Percentiles rank a stretch among this genome's conserved stretches.
These are phyloP conservation scores for Solanum pinnatisectum DNA, from an alignment of 257 asterid species.

Conservation along the genomic window DNA sequence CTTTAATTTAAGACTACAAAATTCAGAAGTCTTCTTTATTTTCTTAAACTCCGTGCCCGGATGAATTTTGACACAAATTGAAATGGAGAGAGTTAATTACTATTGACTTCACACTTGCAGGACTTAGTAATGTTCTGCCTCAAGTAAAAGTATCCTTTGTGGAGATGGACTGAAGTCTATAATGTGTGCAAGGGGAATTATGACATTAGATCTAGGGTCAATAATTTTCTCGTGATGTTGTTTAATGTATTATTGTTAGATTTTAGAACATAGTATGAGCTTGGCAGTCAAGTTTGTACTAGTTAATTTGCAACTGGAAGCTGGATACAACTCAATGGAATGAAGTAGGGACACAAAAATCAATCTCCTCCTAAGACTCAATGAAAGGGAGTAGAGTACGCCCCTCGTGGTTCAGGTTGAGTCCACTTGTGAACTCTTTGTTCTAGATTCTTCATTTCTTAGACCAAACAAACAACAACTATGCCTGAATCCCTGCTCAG, in stretches of 20 bases:
- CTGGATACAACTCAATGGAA: not conserved
- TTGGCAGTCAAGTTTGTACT: not conserved
- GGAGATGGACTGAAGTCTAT: not conserved
- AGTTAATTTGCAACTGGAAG: not conserved
- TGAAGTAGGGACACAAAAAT: not conserved
- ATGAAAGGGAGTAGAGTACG: not conserved
- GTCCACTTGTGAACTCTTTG: not conserved
- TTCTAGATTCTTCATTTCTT: not conserved
- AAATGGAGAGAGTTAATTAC: not conserved
- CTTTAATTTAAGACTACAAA: not conserved
- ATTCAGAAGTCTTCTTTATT: not conserved
- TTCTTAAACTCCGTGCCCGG: not conserved
- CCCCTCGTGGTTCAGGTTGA: not conserved
- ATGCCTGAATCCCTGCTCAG: not conserved
- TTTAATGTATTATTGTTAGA: not conserved
- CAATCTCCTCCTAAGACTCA: not conserved
- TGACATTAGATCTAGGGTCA: not conserved
- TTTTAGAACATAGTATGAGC: not conserved
- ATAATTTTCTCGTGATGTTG: not conserved
- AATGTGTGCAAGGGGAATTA: not conserved
- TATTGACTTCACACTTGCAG: not conserved
- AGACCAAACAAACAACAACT: not conserved
- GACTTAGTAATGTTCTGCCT: not conserved
- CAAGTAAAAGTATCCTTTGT: not conserved
- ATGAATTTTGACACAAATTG: not conserved